Base-by-base conservation (phyloP, 768 basidiomycete genomes). In the Mycena olivaceomarginata region DNA sequence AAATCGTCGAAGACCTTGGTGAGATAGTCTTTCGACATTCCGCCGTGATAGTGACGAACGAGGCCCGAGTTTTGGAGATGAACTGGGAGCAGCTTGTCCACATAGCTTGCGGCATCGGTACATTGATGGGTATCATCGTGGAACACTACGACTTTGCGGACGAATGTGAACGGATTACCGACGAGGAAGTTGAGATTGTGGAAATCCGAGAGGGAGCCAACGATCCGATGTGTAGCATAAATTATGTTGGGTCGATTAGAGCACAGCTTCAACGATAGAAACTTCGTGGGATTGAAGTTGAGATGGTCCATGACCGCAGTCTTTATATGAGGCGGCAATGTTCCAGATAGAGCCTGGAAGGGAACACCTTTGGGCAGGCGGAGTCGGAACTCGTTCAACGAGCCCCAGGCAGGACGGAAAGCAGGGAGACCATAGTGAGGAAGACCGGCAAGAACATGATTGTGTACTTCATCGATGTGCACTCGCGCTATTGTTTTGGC, bases 181-280 rank as follows among this genome's bases (percentile, higher is more conserved):
- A 84, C n/a, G 59, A 84, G 80, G 59, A 81, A 84, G 6, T 80
- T 64, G 12, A 84, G 82, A 70, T 85, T 86, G 11, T 45, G 68
- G 3, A 79, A 46, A 7, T 82, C 78, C 6, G 81, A 70, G 20
- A 83, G 62, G 31, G 37, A 71, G 4, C 67, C 69, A 8, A 77
- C 56, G 15, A 85, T 48, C 15, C 48, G 48, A 15, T 48, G 48
- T 6, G 48, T 48, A 2, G 48, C 16, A 18, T 48, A 48, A 1
- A 82, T 82, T 0, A 78, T 84, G 64, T 86, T 86, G 4, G 81
- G 82, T 0, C 82, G 68, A 62, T 85, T 86, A 0, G 75, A 80
- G 0, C 81, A 81, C 5, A 77, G 41, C 8, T 68, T 59, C 8
- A 83, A 80, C 11, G 51, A 70, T 2, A 70, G 15, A 40, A 81